Evolutionary conservation across 768 basidiomycete species (phyloP).

Genomic region (Gloeopeniophorella convolvens): DNA sequence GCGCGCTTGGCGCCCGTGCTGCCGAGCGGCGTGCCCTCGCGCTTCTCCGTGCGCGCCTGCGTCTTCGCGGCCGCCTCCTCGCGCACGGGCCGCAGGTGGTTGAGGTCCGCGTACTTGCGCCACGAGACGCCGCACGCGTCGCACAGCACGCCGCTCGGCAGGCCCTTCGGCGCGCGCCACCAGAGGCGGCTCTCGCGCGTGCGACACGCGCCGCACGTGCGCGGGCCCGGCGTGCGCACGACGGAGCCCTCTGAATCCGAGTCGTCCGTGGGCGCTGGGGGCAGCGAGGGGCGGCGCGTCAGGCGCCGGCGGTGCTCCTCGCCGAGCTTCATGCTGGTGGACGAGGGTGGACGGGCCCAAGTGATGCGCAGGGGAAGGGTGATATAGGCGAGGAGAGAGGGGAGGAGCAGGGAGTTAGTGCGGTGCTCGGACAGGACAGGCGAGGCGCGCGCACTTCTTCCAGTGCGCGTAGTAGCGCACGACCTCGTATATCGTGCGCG

Average conservation of each 20-base stretch:
- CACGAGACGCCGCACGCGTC: slow-evolving; percentile 83
- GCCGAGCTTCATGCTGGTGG: slow-evolving; percentile 59
- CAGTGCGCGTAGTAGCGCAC: slow-evolving; percentile 81
- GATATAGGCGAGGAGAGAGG: no score
- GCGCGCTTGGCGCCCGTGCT: slow-evolving; percentile 55
- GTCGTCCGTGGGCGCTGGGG: slow-evolving; percentile 11
- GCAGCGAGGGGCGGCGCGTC: background rate
- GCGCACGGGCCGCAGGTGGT: slow-evolving; percentile 55
- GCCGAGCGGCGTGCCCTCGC: slow-evolving; percentile 54
- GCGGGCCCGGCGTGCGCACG: slow-evolving; percentile 47
- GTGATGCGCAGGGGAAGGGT: no score
- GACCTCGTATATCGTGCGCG: slow-evolving; percentile 65
- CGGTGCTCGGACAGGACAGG: background rate
- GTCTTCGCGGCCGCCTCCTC: slow-evolving; percentile 52
- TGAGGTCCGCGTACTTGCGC: slow-evolving; percentile 90
- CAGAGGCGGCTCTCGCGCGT: no score
- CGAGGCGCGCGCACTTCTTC: slow-evolving; percentile 56
- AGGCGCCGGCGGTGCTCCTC: slow-evolving; percentile 53
- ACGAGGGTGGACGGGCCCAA: no score
- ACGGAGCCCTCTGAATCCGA: slow-evolving; percentile 77
- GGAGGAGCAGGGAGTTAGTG: background rate
- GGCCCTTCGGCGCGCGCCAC: slow-evolving; percentile 84
- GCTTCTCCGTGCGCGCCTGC: slow-evolving; percentile 37
- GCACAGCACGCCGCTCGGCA: slow-evolving; percentile 73
- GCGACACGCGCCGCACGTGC: no score